Base-by-base conservation (phyloP, 2,329 filamentous ascomycete genomes). In the Fusarium foetens region DNA sequence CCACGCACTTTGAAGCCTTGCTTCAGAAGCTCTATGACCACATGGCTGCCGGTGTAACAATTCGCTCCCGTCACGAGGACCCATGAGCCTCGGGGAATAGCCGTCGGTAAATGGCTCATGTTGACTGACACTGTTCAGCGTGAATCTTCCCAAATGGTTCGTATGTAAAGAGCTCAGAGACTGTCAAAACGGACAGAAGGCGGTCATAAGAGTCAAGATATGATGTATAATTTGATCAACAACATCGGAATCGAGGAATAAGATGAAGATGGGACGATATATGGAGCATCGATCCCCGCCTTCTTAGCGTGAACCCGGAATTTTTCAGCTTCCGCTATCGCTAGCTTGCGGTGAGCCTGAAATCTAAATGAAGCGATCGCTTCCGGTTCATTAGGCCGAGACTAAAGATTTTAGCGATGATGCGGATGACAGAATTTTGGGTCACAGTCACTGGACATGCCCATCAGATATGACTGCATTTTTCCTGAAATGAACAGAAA, bases 31-130 rank as follows among this genome's bases (percentile, higher is more conserved):
- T 76, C 74, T 6, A 67, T 75, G 0, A 69, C 69, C 16, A 76
- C 67, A 33, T 76, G 74, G 29, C 73, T 67, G 3, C 71, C 74
- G 0, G 66, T 76, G 48, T 76, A 63, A 12, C 74, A 66, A 17
- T 73, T 76, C 3, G 71, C 73, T 54, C 59, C 74, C 3, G 69
- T 75, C 6, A 76, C 73, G 13, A 76, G 69, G 17, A 76, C 59
- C 71, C 71, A 73, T 12, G 74, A 76, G 4, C 69, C 71, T 21
- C 55, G n/a, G 5, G 73, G 66, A 13, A 76, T 76, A 9, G 64
- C 64, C 13, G 71, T 74, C 1, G 64, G 64, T 53, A 68, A 54
- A 42, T 63, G 17, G 31, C 33, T 48, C 66, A 68, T 68, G 1
- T 5, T 46, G 38, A 8, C 1, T 8, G 9, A 0, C 1, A 4